These are phyloP conservation scores for Nannochloris sp. DNA, from an alignment of 139 green algal species.

Conservation along the genomic window DNA sequence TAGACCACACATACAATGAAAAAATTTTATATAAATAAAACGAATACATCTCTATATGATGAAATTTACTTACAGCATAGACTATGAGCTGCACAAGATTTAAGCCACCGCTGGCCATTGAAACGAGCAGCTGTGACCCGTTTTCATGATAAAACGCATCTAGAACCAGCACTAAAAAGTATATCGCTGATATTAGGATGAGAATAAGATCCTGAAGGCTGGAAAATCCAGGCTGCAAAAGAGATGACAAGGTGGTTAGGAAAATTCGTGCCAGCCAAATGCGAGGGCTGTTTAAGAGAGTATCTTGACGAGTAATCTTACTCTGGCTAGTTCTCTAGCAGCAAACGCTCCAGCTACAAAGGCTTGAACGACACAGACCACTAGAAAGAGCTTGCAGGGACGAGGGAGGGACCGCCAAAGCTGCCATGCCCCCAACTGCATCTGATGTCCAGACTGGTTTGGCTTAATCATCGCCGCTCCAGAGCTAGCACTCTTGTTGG, in stretches of 20 bases:
- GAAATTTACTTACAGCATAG: not conserved
- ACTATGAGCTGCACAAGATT: constrained; percentile 7
- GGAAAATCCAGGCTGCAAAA: not conserved
- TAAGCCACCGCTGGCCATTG: not conserved
- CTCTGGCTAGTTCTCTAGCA: not conserved
- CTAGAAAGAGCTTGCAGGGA: constrained; percentile 4
- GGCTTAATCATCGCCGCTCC: too few relatives aligned
- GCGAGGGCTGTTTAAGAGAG: not conserved
- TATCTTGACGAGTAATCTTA: not conserved
- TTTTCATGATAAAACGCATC: constrained; percentile 24
- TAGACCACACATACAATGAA: constrained; percentile 4
- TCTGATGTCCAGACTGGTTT: too few relatives aligned
- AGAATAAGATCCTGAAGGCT: constrained; percentile 12
- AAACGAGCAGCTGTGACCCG: constrained; percentile 22
- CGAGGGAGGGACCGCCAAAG: constrained; percentile 6
- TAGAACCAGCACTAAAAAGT: constrained; percentile 12
- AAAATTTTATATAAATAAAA: not conserved
- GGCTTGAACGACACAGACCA: constrained; percentile 6
- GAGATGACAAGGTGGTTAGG: not conserved
- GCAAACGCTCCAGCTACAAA: constrained; percentile 2
- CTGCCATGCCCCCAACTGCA: not conserved
- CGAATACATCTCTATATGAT: not conserved
- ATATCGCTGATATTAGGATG: constrained; percentile 9
- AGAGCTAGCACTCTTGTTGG: too few relatives aligned
- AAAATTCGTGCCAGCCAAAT: too few relatives aligned